phyloP scores from a whole-genome alignment of 2,329 filamentous ascomycete species.

The Fusarium mangiferae region DNA sequence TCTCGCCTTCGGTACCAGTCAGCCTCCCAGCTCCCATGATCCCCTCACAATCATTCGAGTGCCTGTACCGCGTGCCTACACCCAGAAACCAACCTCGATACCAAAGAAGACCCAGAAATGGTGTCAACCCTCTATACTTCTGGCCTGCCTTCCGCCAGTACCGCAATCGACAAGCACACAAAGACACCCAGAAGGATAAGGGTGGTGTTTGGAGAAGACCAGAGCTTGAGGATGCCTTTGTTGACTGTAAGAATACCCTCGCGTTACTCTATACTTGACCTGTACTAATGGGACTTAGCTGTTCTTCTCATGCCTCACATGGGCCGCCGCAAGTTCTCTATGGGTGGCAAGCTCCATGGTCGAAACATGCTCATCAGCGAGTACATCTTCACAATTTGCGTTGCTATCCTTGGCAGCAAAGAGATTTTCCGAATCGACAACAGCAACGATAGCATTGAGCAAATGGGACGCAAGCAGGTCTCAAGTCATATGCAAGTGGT shows the following conservation, averaged over 20 bases:
- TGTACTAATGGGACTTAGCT: conserved; percentile 56
- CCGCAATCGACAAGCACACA: conserved; percentile 71
- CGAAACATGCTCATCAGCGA: conserved; percentile 77
- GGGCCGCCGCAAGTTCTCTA: conserved; percentile 73
- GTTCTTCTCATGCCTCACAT: conserved; percentile 73
- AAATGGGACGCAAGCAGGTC: conserved; percentile 70
- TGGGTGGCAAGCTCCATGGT: conserved; percentile 71
- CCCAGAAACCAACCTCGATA: conserved; percentile 51
- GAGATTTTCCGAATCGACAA: conserved; percentile 57
- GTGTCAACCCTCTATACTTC: conserved; percentile 69
- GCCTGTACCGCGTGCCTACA: conserved; percentile 52
- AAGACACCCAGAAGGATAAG: conserved; percentile 68
- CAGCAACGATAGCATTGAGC: conserved; percentile 56
- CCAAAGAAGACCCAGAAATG: conserved; percentile 50
- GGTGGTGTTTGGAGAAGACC: conserved; percentile 64
- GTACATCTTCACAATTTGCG: conserved; percentile 65
- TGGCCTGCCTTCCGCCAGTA: conserved; percentile 73
- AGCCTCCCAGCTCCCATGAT: conserved; percentile 63
- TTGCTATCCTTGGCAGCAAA: conserved; percentile 53
- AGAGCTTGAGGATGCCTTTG: conserved; percentile 72
- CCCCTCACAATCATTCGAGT: conserved; percentile 60
- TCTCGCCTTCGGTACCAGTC: conserved; percentile 58
- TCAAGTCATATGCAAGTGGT: conserved; percentile 78
- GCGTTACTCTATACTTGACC: neutral
- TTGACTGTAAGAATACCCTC: conserved; percentile 65